Evolutionary conservation across 768 basidiomycete species (phyloP).

Genomic region (Stropharia rugosoannulata): DNA sequence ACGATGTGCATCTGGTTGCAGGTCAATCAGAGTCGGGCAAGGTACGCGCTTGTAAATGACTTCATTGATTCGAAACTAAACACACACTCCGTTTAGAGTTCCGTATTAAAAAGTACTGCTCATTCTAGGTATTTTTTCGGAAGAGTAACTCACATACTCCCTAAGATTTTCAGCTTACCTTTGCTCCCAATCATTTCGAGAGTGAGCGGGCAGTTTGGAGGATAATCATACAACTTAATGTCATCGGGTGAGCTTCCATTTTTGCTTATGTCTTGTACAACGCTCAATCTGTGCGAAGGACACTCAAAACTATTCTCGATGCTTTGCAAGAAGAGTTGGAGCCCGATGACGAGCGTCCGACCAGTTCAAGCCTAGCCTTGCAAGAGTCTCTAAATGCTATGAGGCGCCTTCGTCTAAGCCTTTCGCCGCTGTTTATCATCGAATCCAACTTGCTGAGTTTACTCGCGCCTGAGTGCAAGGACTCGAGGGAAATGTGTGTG

Average conservation of each 20-base stretch:
- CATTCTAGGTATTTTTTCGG: not conserved
- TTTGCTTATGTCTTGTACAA: not conserved
- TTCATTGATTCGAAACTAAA: not conserved
- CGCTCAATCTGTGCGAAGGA: slow-evolving; percentile 30
- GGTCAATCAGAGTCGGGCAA: slow-evolving; percentile 65
- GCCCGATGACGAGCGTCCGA: slow-evolving; percentile 12
- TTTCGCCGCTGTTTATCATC: slow-evolving; percentile 52
- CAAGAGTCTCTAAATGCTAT: slow-evolving; percentile 22
- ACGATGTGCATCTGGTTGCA: slow-evolving; percentile 15
- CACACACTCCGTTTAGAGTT: slow-evolving; percentile 36
- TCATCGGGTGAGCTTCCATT: slow-evolving; percentile 48
- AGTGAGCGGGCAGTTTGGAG: slow-evolving; percentile 60
- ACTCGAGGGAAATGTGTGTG: slow-evolving; percentile 44
- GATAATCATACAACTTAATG: slow-evolving; percentile 65
- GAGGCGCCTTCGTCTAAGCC: slow-evolving; percentile 33
- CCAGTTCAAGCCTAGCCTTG: slow-evolving; percentile 14
- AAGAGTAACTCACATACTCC: slow-evolving; percentile 33
- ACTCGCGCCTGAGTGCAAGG: slow-evolving; percentile 44
- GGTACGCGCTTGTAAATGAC: slow-evolving; percentile 21
- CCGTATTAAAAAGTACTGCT: slow-evolving; percentile 44
- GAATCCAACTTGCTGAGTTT: slow-evolving; percentile 51
- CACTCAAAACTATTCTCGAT: slow-evolving; percentile 57
- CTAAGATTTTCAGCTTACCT: slow-evolving; percentile 67
- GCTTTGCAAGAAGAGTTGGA: slow-evolving; percentile 49
- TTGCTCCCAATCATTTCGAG: slow-evolving; percentile 60